A percentile compares a stretch with the other conserved stretches of the same genome.
Conservation (phyloP, 805 yeast genomes). For the Saturnispora galanensis region DNA sequence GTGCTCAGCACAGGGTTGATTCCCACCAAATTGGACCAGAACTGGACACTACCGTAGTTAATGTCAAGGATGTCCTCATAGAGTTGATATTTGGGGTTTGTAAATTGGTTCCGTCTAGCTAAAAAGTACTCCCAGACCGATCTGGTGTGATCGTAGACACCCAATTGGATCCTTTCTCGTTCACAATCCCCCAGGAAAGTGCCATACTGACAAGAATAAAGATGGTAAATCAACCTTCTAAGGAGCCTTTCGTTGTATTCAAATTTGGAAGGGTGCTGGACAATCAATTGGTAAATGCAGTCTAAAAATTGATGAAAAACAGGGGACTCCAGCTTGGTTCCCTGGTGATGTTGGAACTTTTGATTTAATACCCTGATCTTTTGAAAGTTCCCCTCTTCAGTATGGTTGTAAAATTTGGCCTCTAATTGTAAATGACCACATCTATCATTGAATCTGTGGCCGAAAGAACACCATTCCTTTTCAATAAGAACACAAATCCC, state of each 20-base stretch:
- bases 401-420: conserved; percentile 37
- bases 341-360: conserved; percentile 39
- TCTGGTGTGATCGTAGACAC: conserved; percentile 42
- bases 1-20: background rate
- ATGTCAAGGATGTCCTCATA: conserved; percentile 15
- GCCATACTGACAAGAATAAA: conserved; percentile 92
- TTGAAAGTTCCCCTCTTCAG: conserved; percentile 25
- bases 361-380: conserved; percentile 40
- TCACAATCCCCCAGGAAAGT: conserved; percentile 76
- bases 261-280: conserved; percentile 63
- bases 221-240: conserved; percentile 75
- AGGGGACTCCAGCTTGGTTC: conserved; percentile 66
- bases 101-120: conserved; percentile 63
- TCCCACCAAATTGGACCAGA: background rate
- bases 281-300: conserved; percentile 67
- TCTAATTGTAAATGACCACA: conserved; percentile 63
- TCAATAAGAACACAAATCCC: conserved; percentile 83
- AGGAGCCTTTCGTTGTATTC: conserved; percentile 86
- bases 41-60: conserved; percentile 1
- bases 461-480: conserved; percentile 93
- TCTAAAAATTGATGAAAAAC: conserved; percentile 92
- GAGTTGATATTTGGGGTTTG: conserved; percentile 33
- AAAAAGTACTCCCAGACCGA: conserved; percentile 92
- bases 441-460: conserved; percentile 80
- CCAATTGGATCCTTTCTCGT: conserved; percentile 40